Evolutionary conservation across 768 basidiomycete genomes (phyloP).

Genomic region (Paxillus ammoniavirescens): DNA sequence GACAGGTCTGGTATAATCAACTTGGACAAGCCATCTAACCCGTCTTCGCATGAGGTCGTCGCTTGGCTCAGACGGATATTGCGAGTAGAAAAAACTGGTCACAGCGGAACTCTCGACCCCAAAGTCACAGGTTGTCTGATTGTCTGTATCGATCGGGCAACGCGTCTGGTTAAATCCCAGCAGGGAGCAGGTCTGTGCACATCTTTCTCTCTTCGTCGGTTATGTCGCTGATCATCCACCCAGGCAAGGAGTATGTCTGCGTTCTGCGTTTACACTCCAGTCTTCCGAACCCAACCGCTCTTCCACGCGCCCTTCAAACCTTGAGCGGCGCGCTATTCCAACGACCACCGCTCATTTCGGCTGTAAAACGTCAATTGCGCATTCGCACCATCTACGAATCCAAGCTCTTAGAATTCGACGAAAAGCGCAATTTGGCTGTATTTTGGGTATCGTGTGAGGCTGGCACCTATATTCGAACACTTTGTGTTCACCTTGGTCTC

Average conservation of each 20-base stretch:
- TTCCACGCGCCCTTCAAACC: constrained; percentile 93
- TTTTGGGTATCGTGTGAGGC: constrained; percentile 99
- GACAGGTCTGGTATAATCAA: constrained; percentile 97
- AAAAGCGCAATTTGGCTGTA: constrained; percentile 92
- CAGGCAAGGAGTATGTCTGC: constrained; percentile 97
- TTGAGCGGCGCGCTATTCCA: constrained; percentile 98
- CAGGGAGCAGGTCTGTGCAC: constrained; percentile 85
- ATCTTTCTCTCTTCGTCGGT: not conserved
- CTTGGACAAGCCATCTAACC: constrained; percentile 98
- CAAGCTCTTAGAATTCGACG: constrained; percentile 94
- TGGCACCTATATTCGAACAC: constrained; percentile 92
- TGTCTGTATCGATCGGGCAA: constrained; percentile 98
- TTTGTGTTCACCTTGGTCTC: constrained; percentile 96
- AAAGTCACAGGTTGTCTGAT: constrained; percentile 99
- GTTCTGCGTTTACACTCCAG: constrained; percentile 89
- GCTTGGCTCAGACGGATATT: constrained; percentile 98
- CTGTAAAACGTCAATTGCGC: constrained; percentile 96
- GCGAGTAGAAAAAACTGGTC: constrained; percentile 96
- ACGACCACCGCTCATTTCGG: constrained; percentile 97
- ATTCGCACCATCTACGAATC: constrained; percentile 97
- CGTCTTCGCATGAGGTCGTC: constrained; percentile 98
- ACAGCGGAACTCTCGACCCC: constrained; percentile 97
- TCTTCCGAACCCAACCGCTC: constrained; percentile 77
- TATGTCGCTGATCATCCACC: constrained; percentile 1
- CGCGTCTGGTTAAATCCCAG: constrained; percentile 95